phyloP scores from a whole-genome alignment of 2,329 filamentous ascomycete genomes.

The Hysterium pulicare region DNA sequence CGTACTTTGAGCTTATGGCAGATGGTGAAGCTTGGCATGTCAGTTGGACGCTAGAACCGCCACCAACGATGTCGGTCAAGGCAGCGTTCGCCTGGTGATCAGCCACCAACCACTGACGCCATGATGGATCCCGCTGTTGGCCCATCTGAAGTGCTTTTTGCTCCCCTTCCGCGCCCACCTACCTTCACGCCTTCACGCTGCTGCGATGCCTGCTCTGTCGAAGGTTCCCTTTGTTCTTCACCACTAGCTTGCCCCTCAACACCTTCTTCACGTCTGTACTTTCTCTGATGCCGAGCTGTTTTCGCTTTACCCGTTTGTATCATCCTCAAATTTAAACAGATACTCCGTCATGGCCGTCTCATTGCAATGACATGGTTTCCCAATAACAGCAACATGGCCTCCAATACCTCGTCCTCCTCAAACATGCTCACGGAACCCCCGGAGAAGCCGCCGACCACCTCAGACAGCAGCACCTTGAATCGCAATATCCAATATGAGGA shows the following conservation, averaged over 20 bases:
- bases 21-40: too few relatives aligned
- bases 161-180: background rate
- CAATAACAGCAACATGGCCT: conserved; percentile 9
- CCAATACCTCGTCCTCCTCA: conserved; percentile 1
- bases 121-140: too few relatives aligned
- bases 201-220: background rate
- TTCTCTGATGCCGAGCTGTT: background rate
- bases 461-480: conserved; percentile 4
- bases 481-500: conserved; percentile 4
- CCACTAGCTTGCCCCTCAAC: too few relatives aligned
- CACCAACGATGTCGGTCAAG: too few relatives aligned
- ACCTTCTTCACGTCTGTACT: too few relatives aligned
- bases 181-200: background rate
- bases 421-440: background rate
- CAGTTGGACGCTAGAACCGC: too few relatives aligned
- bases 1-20: too few relatives aligned
- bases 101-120: too few relatives aligned
- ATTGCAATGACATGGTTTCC: conserved; percentile 1
- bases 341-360: background rate
- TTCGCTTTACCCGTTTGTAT: background rate
- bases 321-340: background rate
- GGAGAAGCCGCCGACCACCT: conserved; percentile 9
- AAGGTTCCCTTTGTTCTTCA: background rate
- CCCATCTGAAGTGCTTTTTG: too few relatives aligned
- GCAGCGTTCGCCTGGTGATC: too few relatives aligned